A percentile compares a stretch with the other conserved stretches of the same genome.
These are phyloP conservation scores for Jimgerdemannia lactiflua DNA, from an alignment of 192 early-diverging fungal species.

Conservation along the genomic window DNA sequence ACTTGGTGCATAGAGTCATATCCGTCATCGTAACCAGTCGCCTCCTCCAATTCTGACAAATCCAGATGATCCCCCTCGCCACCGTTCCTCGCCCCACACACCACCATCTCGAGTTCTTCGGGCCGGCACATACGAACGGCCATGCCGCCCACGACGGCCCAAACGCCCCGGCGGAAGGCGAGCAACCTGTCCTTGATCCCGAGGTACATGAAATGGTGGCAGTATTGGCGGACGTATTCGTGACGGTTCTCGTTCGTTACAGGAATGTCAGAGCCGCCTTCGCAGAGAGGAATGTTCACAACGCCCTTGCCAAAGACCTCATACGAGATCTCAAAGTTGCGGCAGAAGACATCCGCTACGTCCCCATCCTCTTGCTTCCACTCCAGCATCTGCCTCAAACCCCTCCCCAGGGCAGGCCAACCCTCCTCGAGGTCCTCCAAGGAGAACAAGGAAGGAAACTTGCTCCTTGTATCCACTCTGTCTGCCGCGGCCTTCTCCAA, in stretches of 20 bases:
- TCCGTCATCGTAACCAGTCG: conserved; percentile 86
- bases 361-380: conserved; percentile 37
- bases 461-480: conserved; percentile 11
- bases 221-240: conserved; percentile 81
- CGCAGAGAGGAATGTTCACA: conserved; percentile 59
- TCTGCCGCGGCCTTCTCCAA: conserved; percentile 73
- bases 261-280: conserved; percentile 56
- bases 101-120: conserved; percentile 85
- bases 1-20: conserved; percentile 59
- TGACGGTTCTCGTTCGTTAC: conserved; percentile 73
- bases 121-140: conserved; percentile 69
- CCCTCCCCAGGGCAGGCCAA: conserved; percentile 66
- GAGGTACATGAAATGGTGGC: conserved; percentile 74
- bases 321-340: conserved; percentile 80
- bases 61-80: conserved; percentile 67
- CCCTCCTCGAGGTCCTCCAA: conserved; percentile 69
- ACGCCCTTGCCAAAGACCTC: conserved; percentile 59
- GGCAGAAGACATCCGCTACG: conserved; percentile 72
- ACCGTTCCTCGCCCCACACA: conserved; percentile 56
- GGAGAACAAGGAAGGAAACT: neutral
- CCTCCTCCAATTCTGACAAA: conserved; percentile 73
- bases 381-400: conserved; percentile 11
- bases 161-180: conserved; percentile 83
- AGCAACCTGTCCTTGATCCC: conserved; percentile 67
- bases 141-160: conserved; percentile 59